These are phyloP conservation scores for Pythium phragmitis DNA, from an alignment of 352 stramenopile genomes.

Conservation along the genomic window DNA sequence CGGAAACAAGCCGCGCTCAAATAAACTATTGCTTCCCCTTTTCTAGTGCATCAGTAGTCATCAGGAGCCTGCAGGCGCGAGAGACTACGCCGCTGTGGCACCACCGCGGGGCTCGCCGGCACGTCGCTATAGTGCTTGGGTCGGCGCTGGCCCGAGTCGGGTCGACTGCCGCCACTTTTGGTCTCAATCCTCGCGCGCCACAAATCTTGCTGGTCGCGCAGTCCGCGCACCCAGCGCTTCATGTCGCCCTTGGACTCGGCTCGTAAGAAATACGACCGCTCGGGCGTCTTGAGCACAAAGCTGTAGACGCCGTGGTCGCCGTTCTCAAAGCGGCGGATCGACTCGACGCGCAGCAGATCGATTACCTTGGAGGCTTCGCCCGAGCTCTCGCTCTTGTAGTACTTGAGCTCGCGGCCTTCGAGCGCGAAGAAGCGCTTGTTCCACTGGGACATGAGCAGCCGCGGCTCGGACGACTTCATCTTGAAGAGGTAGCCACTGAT, in stretches of 20 bases:
- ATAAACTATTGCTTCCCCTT: constrained; percentile 10
- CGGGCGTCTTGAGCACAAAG: constrained; percentile 77
- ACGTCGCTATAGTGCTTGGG: constrained; percentile 82
- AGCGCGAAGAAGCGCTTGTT: constrained; percentile 82
- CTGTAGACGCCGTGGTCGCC: constrained; percentile 78
- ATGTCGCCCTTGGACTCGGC: constrained; percentile 85
- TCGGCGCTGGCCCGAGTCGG: constrained; percentile 39
- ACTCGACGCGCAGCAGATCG: constrained; percentile 71
- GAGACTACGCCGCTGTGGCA: constrained; percentile 37
- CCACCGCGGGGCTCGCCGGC: constrained; percentile 34
- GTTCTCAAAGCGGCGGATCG: constrained; percentile 79
- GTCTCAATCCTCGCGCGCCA: constrained; percentile 57
- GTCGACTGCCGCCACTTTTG: constrained; percentile 16
- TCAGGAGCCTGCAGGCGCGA: constrained; percentile 33
- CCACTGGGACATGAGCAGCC: constrained; percentile 72
- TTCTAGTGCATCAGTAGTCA: constrained; percentile 1
- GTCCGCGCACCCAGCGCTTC: constrained; percentile 83
- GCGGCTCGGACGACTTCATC: constrained; percentile 68
- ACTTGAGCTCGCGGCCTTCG: constrained; percentile 75
- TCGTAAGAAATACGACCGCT: constrained; percentile 78
- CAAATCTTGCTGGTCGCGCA: constrained; percentile 81
- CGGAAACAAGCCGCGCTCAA: neutral
- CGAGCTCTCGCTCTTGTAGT: constrained; percentile 67
- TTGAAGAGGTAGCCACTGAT: constrained; percentile 86
- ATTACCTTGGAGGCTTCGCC: constrained; percentile 69